Base-by-base conservation (phyloP, 1,284 basidiomycete species). In the Vanrija sp. region DNA sequence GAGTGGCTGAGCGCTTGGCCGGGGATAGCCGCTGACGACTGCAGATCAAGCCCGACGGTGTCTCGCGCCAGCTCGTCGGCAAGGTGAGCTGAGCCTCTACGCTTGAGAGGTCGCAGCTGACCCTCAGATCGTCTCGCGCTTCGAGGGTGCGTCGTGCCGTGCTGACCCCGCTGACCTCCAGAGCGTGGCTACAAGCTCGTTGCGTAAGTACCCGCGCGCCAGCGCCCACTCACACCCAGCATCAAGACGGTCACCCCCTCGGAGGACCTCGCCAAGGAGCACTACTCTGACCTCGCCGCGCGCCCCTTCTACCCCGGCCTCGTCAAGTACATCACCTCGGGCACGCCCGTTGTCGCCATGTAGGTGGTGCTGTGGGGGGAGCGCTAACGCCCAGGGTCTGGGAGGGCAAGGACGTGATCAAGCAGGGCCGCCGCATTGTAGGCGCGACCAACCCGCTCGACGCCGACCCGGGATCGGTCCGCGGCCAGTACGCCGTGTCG, bases 121-220 rank as follows among this genome's bases (percentile, higher is more conserved):
- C 10, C 9, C 24, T 14, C 31, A 31, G 31, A 31, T 31, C 31
- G 31, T 31, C 31, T 31, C 31, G 31, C 31, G 31, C 31, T 31
- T 31, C 31, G 31, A 31, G 31, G 31, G 31, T 31, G 31, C 31
- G 38, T 18, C 22, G 31, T 18, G 37, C 39, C 9, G 20, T 19
- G 49, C 57, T 60, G 45, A 57, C 20, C 27, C 65, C 63, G 38
- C 46, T 57, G 42, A 46, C 49, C 31, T 7, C 7, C 37, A 69
- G 68, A 68, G 54, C 66, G 69, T 47, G 72, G 70, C 43, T 73
- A 72, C 68, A 73, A 72, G 65, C 70, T 73, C 48, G 70, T 73
- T 27, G 72, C 69, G 69, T 69, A 50, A 53, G 67, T 63, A 14
- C 8, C 6, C 6, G n/a, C 18, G 4, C 27, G 43, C 25, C 3